Percentiles rank a stretch among this genome's conserved stretches.
Conservation (phyloP, 306 rosid genomes). For the Fragaria ananassa region DNA sequence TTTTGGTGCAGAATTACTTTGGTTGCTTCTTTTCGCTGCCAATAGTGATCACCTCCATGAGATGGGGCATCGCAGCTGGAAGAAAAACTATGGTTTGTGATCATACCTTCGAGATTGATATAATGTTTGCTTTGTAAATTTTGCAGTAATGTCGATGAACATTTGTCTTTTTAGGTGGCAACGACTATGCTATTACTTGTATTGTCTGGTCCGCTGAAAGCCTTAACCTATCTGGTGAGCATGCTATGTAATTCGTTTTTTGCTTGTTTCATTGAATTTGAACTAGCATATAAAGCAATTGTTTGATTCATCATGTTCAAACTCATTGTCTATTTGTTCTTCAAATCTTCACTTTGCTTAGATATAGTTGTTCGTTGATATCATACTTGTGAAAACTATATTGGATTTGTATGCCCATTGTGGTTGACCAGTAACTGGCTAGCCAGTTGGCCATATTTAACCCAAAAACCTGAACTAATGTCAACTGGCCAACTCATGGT, state of each 20-base stretch:
- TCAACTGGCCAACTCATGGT: not conserved
- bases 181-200: conserved; percentile 78
- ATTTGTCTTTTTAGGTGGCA: conserved; percentile 62
- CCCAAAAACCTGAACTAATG: not conserved
- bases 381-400: not conserved
- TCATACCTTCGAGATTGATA: not conserved
- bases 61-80: conserved; percentile 94
- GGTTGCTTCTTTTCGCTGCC: conserved; percentile 93
- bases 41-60: conserved; percentile 89
- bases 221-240: conserved; percentile 81
- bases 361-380: conserved; percentile 1
- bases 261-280: conserved; percentile 9
- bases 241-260: conserved; percentile 18
- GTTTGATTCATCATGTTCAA: conserved; percentile 11
- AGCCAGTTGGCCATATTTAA: not conserved
- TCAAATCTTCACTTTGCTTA: conserved; percentile 15
- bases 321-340: conserved; percentile 3
- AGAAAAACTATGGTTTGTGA: conserved; percentile 87
- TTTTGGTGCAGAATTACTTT: conserved; percentile 74
- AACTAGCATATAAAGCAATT: not conserved
- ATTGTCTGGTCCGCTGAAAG: conserved; percentile 92
- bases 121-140: not conserved
- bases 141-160: conserved; percentile 15
- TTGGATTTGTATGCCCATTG: not conserved
- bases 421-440: not conserved